Evolutionary conservation across 2,329 filamentous ascomycete species (phyloP).

Genomic region (Plectosphaerella sp.): DNA sequence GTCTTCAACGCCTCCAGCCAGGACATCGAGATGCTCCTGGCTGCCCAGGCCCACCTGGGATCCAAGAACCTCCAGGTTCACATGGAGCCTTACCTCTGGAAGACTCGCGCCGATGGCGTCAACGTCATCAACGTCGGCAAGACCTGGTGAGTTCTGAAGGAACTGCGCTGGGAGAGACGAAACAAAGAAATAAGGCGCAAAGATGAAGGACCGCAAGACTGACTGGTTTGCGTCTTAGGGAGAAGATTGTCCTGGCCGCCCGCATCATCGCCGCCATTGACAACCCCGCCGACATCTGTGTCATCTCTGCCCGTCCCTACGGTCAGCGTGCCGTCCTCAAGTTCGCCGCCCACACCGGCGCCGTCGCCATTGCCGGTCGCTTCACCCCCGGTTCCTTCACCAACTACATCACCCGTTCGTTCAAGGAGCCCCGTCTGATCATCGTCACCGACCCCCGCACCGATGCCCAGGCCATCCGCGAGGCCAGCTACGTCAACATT

Average conservation of each 20-base stretch:
- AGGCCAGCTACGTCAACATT: conserved; percentile 99
- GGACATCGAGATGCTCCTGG: conserved; percentile 99
- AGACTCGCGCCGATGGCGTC: conserved; percentile 96
- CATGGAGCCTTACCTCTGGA: conserved; percentile 99
- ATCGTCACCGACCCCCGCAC: conserved; percentile 99
- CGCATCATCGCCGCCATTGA: conserved; percentile 98
- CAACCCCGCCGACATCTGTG: conserved; percentile 98
- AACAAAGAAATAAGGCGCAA: not conserved
- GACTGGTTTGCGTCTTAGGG: conserved; percentile 53
- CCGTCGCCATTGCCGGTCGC: conserved; percentile 95
- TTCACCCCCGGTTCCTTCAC: conserved; percentile 99
- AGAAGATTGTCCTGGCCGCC: conserved; percentile 98
- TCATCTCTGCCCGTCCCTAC: conserved; percentile 99
- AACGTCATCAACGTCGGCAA: conserved; percentile 99
- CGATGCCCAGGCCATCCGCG: conserved; percentile 99
- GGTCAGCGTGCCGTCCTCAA: conserved; percentile 99
- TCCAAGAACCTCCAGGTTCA: conserved; percentile 99
- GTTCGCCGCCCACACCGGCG: conserved; percentile 98
- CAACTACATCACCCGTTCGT: conserved; percentile 99
- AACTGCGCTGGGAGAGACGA: not conserved
- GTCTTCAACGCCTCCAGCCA: conserved; percentile 95
- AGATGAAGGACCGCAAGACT: not conserved
- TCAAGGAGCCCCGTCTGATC: conserved; percentile 99
- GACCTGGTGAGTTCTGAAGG: conserved; percentile 75
- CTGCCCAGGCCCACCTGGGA: conserved; percentile 93